Evolutionary conservation across 1,284 basidiomycete genomes (phyloP), one percentile per base, ranked within the genome.

Genomic region (Ganoderma meredithae): DNA sequence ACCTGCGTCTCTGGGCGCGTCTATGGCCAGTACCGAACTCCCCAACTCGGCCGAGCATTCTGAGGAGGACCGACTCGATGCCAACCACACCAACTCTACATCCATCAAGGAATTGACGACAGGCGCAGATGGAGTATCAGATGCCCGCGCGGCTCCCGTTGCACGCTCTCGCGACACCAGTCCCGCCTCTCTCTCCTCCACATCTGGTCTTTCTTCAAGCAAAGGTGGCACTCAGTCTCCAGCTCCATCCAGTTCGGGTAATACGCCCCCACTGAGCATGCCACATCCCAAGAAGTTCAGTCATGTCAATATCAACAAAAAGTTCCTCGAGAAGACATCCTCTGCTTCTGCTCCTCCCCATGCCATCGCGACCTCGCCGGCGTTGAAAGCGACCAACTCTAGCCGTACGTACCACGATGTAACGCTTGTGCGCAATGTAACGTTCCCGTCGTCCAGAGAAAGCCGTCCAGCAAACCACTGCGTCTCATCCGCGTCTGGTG

Each of bases 241-340:
- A 33, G 59, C 71, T 47, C 67, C 70, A 25, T 60, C 71, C 49
- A 70, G 67, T 52, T 63, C 66, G 17, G 49, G 66, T 33, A 63
- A 67, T 79, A 66, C 74, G 5, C 70, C 79, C 8, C 75, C 75
- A 36, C 70, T 76, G 59, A 78, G 76, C 71, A 71, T 77, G 63
- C 85, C 88, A 0, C 91, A 91, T 66, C 89, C 90, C 60, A 96
- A 96, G 85, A 90, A 93, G 76, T 97, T 96, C 80, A 93, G 84
- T 75, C 88, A 94, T 39, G 88, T 94, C 73, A 95, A 95, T 78
- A 94, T 97, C 81, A 97, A 94, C 84, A 96, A 96, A 86, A 95
- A 95, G 80, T 98, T 97, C 79, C 83, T 97, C 61, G 93, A 95
- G 82, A 96, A 96, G 85, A 92, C 91, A 64, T 87, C 88, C 8